These are phyloP conservation scores for Populus alba DNA, from an alignment of 345 rosid genomes.

Conservation along the genomic window DNA sequence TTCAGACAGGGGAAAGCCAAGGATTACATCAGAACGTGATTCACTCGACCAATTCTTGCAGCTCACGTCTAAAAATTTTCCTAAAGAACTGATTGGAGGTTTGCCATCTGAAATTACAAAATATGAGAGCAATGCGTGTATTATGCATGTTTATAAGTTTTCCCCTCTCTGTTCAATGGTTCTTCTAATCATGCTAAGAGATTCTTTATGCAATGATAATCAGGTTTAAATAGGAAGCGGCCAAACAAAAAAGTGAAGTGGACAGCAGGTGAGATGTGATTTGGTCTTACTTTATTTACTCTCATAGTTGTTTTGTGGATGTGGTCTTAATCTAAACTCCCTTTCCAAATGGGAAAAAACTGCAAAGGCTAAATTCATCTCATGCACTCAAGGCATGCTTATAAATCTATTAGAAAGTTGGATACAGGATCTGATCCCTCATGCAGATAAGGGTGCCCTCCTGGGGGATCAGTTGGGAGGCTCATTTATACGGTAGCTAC, in stretches of 20 bases:
- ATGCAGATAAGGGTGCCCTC: neutral
- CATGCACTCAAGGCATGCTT: neutral
- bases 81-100: constrained; percentile 54
- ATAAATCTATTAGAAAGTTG: neutral
- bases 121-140: neutral
- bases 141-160: neutral
- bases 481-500: neutral
- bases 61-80: constrained; percentile 42
- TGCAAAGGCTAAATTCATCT: neutral
- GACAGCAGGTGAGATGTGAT: constrained; percentile 43
- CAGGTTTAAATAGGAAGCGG: constrained; percentile 32
- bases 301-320: neutral
- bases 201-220: neutral
- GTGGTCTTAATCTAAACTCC: neutral
- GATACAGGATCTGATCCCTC: neutral
- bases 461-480: neutral
- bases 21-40: constrained; percentile 27
- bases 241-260: constrained; percentile 40
- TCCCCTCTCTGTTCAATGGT: neutral
- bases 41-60: constrained; percentile 42
- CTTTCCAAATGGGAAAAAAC: neutral
- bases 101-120: neutral
- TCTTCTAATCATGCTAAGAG: neutral
- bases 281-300: neutral
- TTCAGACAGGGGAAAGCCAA: constrained; percentile 46